Conservation (phyloP, 805 yeast genomes). For the Schwanniomyces vanrijiae region DNA sequence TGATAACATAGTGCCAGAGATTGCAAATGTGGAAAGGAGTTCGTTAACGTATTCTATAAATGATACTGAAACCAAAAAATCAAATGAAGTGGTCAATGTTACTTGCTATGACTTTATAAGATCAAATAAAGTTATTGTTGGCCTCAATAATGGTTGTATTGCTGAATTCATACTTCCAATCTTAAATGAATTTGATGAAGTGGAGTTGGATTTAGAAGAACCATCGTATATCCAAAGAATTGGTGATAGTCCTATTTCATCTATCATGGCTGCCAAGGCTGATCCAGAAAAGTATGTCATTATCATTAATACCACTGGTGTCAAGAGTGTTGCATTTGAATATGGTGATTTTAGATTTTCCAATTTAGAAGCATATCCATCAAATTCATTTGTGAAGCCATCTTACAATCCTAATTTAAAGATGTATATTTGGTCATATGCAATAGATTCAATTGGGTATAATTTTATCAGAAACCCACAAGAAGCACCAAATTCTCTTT, state of each 20-base stretch:
- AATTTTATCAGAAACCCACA: slow-evolving; percentile 32
- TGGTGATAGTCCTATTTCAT: slow-evolving; percentile 30
- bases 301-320: slow-evolving; percentile 31
- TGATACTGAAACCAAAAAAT: slow-evolving; percentile 7
- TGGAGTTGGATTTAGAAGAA: slow-evolving; percentile 13
- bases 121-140: slow-evolving; percentile 48
- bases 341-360: slow-evolving; percentile 30
- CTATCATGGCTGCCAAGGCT: slow-evolving; percentile 26
- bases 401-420: slow-evolving; percentile 27
- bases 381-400: slow-evolving; percentile 26
- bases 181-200: slow-evolving; percentile 4
- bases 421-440: slow-evolving; percentile 23
- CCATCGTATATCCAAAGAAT: slow-evolving; percentile 36
- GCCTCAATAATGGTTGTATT: slow-evolving; percentile 57
- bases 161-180: slow-evolving; percentile 54
- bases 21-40: slow-evolving; percentile 15
- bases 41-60: slow-evolving; percentile 22
- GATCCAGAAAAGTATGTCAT: slow-evolving; percentile 17
- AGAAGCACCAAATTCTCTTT: slow-evolving; percentile 28
- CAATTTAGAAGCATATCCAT: slow-evolving; percentile 21
- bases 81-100: slow-evolving; percentile 22
- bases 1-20: slow-evolving; percentile 11
- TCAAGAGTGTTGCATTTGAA: slow-evolving; percentile 21
- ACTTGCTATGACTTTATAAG: slow-evolving; percentile 51
- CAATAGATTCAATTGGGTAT: slow-evolving; percentile 29